A percentile compares a stretch with the other conserved stretches of the same genome.
Evolutionary conservation across 305 asterid genomes (phyloP).

Genomic region (Solanum hybrid): DNA sequence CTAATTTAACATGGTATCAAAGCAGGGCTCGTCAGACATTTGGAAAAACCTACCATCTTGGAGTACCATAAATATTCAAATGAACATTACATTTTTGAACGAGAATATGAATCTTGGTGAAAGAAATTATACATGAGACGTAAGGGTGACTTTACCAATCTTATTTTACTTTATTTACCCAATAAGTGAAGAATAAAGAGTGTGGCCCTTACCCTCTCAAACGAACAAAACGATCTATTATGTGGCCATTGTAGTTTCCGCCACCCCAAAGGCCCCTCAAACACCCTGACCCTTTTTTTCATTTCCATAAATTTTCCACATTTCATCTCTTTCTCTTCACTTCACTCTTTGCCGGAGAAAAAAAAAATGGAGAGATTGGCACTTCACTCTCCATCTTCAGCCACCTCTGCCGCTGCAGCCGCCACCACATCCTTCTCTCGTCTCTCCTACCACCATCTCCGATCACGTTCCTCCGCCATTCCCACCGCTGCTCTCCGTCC

Average conservation of each 20-base stretch:
- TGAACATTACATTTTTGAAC: neutral
- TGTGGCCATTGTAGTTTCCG: slow-evolving; percentile 27
- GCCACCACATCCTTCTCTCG: slow-evolving; percentile 26
- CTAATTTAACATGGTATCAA: too few species aligned
- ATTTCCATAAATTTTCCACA: neutral
- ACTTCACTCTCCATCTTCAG: slow-evolving; percentile 36
- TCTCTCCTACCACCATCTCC: slow-evolving; percentile 36
- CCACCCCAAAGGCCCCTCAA: neutral
- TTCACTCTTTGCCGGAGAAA: neutral
- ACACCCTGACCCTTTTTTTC: neutral
- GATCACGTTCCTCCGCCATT: slow-evolving; percentile 21
- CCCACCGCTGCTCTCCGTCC: slow-evolving; percentile 10
- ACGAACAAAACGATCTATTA: neutral
- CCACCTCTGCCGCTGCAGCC: slow-evolving; percentile 21
- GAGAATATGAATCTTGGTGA: neutral
- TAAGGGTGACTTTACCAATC: neutral
- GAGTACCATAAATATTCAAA: neutral
- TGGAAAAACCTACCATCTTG: neutral
- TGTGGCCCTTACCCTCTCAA: neutral
- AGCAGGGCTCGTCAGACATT: neutral
- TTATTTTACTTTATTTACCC: neutral
- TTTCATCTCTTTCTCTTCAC: neutral
- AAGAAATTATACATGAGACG: neutral
- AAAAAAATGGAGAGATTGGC: slow-evolving; percentile 55
- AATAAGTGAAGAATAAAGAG: neutral